Base-by-base conservation (phyloP, 345 rosid species). In the Corchorus capsularis region DNA sequence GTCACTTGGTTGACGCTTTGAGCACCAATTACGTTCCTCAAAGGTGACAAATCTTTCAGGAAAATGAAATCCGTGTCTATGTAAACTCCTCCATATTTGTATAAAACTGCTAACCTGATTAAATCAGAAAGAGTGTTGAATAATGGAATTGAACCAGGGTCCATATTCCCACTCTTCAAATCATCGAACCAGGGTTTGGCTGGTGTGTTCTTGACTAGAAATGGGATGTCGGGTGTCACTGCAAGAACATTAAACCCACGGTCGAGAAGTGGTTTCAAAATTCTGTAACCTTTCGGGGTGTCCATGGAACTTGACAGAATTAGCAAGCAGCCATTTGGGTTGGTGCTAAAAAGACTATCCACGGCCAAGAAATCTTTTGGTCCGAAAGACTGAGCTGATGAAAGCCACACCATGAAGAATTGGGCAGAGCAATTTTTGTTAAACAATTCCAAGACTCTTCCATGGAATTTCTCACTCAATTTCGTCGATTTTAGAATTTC, bases 351-450 rank as follows among this genome's bases (percentile, higher is more conserved):
- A 27, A 88, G 85, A 69, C 85, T 89, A 43, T 87, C 93, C 5
- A 86, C 64, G 1, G 91, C 88, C 78, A 90, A 59, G 79, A 88
- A 78, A 74, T 94, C 94, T 72, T 90, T 88, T 47, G 87, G 81
- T 41, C 89, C 88, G 27, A 89, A 90, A 5, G 87, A 77, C 2
- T 69, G 60, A 2, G 84, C 89, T 0, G 89, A 82, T 12, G 98
- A 88, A 67, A 92, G 88, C 96, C 94, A 94, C 37, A 88, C 84
- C 98, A 90, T 89, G 81, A 85, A 92, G 81, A 90, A 87, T 70
- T 81, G 86, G 47, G 84, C 82, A 0, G 80, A 77, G 56, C 96
- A 92, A 1, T 83, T 70, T 16, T 79, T 64, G 83, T 75, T 76
- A 76, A 81, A 82, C 54, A 90, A 83, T 57, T 85, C 85, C 52